Base-by-base conservation (phyloP, 164 flowering plant genomes). In the Chimonanthus praecox region DNA sequence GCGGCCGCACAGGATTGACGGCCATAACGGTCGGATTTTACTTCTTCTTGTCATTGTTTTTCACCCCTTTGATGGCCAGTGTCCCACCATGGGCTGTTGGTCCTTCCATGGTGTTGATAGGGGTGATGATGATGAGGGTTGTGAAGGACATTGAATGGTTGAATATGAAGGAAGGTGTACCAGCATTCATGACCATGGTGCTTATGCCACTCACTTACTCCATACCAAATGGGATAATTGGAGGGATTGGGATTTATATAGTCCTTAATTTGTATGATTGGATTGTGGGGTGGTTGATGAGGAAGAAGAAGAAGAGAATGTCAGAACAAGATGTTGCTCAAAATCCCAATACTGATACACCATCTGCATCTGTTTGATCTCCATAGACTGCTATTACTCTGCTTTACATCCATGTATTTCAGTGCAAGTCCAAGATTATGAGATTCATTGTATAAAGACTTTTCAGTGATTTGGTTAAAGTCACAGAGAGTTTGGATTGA, bases 81-180 rank as follows among this genome's bases (percentile, higher is more conserved):
- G 94, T 94, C 5, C 98, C 98, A 47, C 89, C 93, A 67, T 94
- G 98, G 97, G 98, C 98, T 0, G 78, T 89, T 5, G 98, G 98
- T 15, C 97, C 97, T 13, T 85, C 96, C 11, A 73, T 94, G 60
- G 88, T 92, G 8, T 78, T 90, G 82, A 96, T 92, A 46, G 97
- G 98, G 58, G 92, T 88, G 76, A 51, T 89, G 94, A 94, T 89
- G 96, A 88, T 90, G 93, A 87, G 81, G 76, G 93, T 85, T 71
- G 93, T 90, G 68, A 88, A 81, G 84, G 97, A 88, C 18, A 87
- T 94, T 4, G 80, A 92, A 3, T 94, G 94, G 96, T 82, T 4
- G 3, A 80, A 86, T 51, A 69, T 85, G 3, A 89, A 82, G 79
- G 88, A 87, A 65, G 96, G 88, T 6, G 86, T 82, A 47, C 93